Base-by-base conservation (phyloP, 345 rosid species). In the Xanthoceras sorbifolium region DNA sequence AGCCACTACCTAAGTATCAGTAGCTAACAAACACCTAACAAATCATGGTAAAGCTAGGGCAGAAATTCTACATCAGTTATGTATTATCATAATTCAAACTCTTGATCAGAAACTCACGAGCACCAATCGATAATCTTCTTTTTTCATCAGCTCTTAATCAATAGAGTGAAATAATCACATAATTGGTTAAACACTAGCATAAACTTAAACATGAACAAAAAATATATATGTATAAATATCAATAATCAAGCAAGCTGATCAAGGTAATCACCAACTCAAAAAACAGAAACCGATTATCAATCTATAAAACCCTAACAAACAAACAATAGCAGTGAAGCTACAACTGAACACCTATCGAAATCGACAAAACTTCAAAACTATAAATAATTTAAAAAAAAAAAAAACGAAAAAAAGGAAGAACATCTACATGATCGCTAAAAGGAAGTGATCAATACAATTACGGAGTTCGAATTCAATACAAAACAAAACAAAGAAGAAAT, bases 131-230 rank as follows among this genome's bases (percentile, higher is more conserved):
- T 23, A 72, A 8, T 26, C 22, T 34, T 5, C 54, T 38, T 26
- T 72, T 38, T 67, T 72, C 67, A 17, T 25, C 52, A 25, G 25
- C 26, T 36, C 76, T 36, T 38, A 40, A 72, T 38, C 36, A 60
- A 32, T 22, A 32, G 34, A 57, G 12, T 29, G n/a, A 50, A 48
- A 26, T 20, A 48, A 46, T 20, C 59, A 17, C 4, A 28, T 4
- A 31, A 38, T 9, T 17, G 46, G 5, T 11, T 20, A 70, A 52
- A 54, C 40, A 72, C 36, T 4, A 17, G 5, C 12, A 38, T 4
- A 36, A 72, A 17, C 9, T 40, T 22, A 32, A 12, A n/a, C 22
- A 55, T 12, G 18, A 17, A 5, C 26, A 22, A 42, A 44, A 12
- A 69, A 26, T 1, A 17, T 40, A 9, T 32, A 52, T 11, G 54